phyloP scores from a whole-genome alignment of 805 yeast genomes.

The Candida jianshihensis region DNA sequence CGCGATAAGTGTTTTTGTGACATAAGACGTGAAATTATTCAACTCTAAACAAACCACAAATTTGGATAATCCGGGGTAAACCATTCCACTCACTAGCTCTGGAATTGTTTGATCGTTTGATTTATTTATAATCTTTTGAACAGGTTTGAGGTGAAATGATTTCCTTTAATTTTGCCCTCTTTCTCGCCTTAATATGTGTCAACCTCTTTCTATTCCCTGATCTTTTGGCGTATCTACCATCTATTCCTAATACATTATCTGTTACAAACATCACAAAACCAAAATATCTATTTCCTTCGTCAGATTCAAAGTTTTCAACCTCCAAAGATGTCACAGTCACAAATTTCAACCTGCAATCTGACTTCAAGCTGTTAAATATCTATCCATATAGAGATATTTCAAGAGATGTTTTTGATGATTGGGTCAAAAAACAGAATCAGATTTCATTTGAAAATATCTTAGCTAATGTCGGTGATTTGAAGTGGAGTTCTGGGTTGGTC shows the following conservation, averaged over 20 bases:
- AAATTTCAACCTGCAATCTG: slow-evolving; percentile 19
- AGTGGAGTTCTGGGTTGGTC: slow-evolving; percentile 20
- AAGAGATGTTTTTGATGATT: slow-evolving; percentile 30
- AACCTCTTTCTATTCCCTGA: neutral
- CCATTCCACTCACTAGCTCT: no score
- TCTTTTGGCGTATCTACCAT: neutral
- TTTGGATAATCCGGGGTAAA: no score
- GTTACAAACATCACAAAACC: no score
- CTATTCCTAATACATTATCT: no score
- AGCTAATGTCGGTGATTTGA: slow-evolving; percentile 40
- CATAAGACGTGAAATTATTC: no score
- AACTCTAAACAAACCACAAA: no score
- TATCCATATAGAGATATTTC: slow-evolving; percentile 15
- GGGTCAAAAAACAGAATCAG: slow-evolving; percentile 37
- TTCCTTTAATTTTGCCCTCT: neutral
- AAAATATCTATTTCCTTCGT: no score
- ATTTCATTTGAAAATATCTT: slow-evolving; percentile 37
- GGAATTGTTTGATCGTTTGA: no score
- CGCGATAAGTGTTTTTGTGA: no score
- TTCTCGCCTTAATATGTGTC: neutral
- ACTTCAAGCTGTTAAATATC: slow-evolving; percentile 13
- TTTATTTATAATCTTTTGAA: no score
- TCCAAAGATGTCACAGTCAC: slow-evolving; percentile 6
- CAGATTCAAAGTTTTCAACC: no score
- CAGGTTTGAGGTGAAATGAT: no score